Conservation (phyloP, 2,329 filamentous ascomycete genomes). For the Triangularia setosa region DNA sequence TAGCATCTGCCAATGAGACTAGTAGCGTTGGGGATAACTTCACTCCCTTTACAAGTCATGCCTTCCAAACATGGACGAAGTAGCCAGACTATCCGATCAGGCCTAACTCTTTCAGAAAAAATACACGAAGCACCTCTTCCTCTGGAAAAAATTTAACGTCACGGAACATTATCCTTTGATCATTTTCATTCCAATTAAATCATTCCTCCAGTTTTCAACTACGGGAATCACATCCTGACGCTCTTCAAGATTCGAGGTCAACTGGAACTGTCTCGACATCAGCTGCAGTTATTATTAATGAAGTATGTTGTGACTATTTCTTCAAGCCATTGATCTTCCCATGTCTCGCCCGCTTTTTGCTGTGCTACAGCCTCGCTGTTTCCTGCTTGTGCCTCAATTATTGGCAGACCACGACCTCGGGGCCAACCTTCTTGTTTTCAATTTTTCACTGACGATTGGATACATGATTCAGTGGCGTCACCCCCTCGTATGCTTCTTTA, state of each 20-base stretch:
- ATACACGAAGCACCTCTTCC: neutral
- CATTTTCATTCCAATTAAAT: neutral
- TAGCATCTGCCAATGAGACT: neutral
- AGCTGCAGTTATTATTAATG: neutral
- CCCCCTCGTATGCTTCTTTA: neutral
- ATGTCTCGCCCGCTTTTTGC: neutral
- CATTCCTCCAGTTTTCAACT: neutral
- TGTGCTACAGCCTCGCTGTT: neutral
- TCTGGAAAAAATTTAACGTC: neutral
- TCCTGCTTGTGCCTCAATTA: neutral
- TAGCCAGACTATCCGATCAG: neutral
- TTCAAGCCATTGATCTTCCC: neutral
- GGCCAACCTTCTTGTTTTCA: neutral
- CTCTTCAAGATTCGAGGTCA: neutral
- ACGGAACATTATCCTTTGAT: neutral
- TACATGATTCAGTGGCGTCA: neutral
- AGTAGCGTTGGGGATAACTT: constrained; percentile 3
- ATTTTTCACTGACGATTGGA: neutral
- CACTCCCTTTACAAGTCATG: neutral
- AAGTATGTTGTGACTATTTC: neutral
- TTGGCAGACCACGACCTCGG: neutral
- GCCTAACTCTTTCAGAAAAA: neutral
- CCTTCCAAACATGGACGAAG: neutral
- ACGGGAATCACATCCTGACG: neutral
- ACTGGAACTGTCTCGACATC: neutral